Evolutionary conservation across 306 rosid species (phyloP).

Genomic region (Ammopiptanthus mongolicus): DNA sequence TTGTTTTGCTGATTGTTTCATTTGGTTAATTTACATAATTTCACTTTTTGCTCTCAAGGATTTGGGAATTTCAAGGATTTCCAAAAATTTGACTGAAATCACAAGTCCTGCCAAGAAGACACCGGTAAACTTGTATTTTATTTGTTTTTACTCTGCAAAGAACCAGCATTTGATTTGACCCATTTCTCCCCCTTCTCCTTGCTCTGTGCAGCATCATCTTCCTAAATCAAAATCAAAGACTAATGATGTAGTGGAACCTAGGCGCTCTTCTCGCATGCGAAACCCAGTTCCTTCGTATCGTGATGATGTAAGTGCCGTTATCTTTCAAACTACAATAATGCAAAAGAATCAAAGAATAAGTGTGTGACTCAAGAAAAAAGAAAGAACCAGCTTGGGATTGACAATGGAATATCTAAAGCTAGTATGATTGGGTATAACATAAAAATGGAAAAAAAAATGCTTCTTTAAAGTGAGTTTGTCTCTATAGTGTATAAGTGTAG

Average conservation of each 20-base stretch:
- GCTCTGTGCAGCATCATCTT: constrained; percentile 30
- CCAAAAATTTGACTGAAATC: constrained; percentile 44
- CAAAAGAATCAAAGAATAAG: neutral
- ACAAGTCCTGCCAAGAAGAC: constrained; percentile 40
- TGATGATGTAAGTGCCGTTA: constrained; percentile 39
- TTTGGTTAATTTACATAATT: neutral
- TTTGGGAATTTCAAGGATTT: constrained; percentile 51
- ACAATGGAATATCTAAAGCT: neutral
- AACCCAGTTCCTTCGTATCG: constrained; percentile 39
- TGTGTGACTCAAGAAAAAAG: neutral
- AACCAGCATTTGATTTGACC: neutral
- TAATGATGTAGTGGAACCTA: constrained; percentile 32
- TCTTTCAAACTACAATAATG: neutral
- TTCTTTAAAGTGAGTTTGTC: too few species aligned
- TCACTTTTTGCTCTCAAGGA: constrained; percentile 36
- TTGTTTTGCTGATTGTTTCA: neutral
- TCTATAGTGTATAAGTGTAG: too few species aligned
- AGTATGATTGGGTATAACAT: neutral
- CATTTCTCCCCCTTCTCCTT: neutral
- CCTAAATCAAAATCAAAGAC: constrained; percentile 32
- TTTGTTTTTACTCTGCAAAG: neutral
- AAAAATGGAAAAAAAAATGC: neutral
- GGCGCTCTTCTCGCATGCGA: constrained; percentile 55
- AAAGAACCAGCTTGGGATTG: neutral
- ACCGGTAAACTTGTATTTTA: constrained; percentile 34